Percentiles rank a stretch among this genome's conserved stretches.
Evolutionary conservation across 2,329 filamentous ascomycete species (phyloP).

Genomic region (Cladosporium sp.): DNA sequence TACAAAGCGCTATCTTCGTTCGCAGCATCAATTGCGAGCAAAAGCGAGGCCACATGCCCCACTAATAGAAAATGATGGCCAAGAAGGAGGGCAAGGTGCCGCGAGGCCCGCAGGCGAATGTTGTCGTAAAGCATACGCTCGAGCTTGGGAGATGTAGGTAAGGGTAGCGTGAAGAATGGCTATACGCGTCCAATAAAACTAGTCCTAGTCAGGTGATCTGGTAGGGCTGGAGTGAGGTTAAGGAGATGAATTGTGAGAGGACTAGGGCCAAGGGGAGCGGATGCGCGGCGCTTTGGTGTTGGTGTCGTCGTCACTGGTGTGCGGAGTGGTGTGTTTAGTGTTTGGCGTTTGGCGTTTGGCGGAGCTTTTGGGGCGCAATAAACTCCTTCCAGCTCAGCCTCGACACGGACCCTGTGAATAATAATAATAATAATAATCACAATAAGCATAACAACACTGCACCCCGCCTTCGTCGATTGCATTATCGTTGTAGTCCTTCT

Average conservation of each 20-base stretch:
- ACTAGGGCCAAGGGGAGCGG: background rate
- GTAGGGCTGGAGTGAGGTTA: background rate
- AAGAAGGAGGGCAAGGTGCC: background rate
- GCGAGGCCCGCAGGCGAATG: background rate
- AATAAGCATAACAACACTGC: background rate
- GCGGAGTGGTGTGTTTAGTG: background rate
- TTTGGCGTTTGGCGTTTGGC: background rate
- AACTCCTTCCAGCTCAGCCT: background rate
- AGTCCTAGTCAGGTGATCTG: constrained; percentile 2
- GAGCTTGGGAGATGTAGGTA: background rate
- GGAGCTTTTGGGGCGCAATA: background rate
- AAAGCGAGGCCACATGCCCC: background rate
- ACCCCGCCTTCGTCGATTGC: background rate
- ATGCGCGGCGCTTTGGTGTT: background rate
- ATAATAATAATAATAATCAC: background rate
- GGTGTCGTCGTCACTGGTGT: constrained; percentile 2
- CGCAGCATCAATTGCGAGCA: background rate
- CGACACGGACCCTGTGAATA: background rate
- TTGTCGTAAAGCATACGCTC: background rate
- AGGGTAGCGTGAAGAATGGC: background rate
- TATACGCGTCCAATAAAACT: background rate
- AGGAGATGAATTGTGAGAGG: background rate
- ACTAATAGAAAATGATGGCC: background rate
- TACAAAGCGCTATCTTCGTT: background rate
- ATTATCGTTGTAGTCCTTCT: background rate